Evolutionary conservation across 257 asterid species (phyloP).

Genomic region (Forsythia viridissima): DNA sequence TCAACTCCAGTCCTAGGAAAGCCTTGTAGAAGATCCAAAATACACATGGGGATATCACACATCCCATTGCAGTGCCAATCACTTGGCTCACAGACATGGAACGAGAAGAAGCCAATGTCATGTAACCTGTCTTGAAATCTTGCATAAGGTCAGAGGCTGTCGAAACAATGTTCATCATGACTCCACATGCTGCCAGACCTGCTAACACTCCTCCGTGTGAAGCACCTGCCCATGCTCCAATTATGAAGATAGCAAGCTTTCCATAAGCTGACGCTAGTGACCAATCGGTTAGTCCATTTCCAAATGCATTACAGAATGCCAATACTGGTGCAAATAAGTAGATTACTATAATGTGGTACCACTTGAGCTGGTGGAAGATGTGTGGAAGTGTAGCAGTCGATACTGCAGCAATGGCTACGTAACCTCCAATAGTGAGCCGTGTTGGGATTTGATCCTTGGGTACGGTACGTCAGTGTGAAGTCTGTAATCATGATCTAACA

Average conservation of each 20-base stretch:
- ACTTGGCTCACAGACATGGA: constrained; percentile 47
- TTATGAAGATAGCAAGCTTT: constrained; percentile 35
- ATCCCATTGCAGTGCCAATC: constrained; percentile 42
- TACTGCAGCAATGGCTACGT: constrained; percentile 36
- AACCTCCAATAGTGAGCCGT: constrained; percentile 42
- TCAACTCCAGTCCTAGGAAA: background rate
- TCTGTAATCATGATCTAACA: constrained; percentile 48
- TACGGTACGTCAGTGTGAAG: constrained; percentile 46
- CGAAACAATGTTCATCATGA: constrained; percentile 46
- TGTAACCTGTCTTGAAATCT: constrained; percentile 47
- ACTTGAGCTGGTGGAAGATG: constrained; percentile 58
- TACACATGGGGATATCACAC: constrained; percentile 37
- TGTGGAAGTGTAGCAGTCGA: constrained; percentile 56
- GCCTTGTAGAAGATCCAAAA: constrained; percentile 52
- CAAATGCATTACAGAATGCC: constrained; percentile 61
- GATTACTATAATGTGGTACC: constrained; percentile 55
- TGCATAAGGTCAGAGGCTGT: constrained; percentile 50
- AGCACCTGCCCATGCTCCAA: constrained; percentile 32
- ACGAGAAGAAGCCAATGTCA: constrained; percentile 43
- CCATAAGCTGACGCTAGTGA: constrained; percentile 39
- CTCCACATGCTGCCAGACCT: constrained; percentile 41
- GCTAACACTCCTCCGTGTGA: constrained; percentile 42
- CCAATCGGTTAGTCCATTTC: constrained; percentile 41
- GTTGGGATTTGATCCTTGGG: constrained; percentile 54
- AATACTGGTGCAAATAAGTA: constrained; percentile 61